Evolutionary conservation across 1,284 basidiomycete genomes (phyloP), one percentile per base, ranked within the genome.

Genomic region (Grifola frondosa): DNA sequence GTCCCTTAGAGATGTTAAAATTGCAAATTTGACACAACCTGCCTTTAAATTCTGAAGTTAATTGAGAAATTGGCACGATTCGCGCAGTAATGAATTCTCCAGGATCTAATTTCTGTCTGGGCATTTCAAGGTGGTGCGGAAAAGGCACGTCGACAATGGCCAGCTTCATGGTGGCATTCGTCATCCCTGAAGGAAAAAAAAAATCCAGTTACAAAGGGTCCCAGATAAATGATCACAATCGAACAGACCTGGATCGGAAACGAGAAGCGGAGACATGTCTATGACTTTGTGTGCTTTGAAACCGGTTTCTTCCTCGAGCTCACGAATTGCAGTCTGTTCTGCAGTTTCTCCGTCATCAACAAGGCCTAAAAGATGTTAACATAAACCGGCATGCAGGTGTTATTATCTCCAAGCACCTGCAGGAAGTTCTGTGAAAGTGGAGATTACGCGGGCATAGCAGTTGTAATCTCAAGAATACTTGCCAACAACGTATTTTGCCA

Each of bases 301-400:
- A 2, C 93, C 93, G 0, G 92, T 96, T 66, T 97, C 94, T 67
- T 97, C 94, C 55, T 84, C 74, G 7, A 97, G 75, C 60, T 97
- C 94, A 25, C 93, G 79, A 25, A 92, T 72, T 1, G 91, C 93
- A 1, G 91, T 79, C 42, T 77, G 67, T 64, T 86, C 86, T 0
- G 88, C 74, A 1, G 81, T 80, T 68, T 97, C 86, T 1, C 80
- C 80, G 47, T 84, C 80, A 60, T 95, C 90, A 46, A 97, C 81
- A 19, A 97, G 68, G 25, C 91, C 87, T 83, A 52, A 5, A 37
- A 29, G 16, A 25, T 30, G 28, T 12, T n/a, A n/a, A n/a, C n/a
- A 24, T 33, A 6, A 36, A 34, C 21, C 11, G 4, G 10, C n/a
- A 24, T 6, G 11, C 12, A n/a, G n/a, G n/a, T n/a, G 9, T 11